Conservation (phyloP, 352 stramenopile species). For the Phytophthora fragariae region DNA sequence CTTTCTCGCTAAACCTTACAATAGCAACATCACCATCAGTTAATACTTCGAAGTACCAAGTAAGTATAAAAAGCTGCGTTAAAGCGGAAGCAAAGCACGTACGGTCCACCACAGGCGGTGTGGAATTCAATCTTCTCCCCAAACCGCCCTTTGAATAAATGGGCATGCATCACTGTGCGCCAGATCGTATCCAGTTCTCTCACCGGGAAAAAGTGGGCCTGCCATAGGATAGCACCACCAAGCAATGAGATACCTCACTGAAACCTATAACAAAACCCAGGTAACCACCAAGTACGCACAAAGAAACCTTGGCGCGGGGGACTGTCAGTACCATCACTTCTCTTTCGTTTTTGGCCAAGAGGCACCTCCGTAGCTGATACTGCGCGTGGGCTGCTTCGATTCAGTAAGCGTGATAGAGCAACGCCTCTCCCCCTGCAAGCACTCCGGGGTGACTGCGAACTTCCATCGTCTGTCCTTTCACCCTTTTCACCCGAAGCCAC, state of each 20-base stretch:
- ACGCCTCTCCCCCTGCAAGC: slow-evolving; percentile 4
- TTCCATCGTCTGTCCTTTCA: background rate
- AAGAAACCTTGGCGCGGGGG: slow-evolving; percentile 40
- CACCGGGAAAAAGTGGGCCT: slow-evolving; percentile 68
- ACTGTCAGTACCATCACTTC: slow-evolving; percentile 17
- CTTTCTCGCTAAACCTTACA: slow-evolving; percentile 59
- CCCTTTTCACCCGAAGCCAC: background rate
- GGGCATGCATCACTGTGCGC: slow-evolving; percentile 67
- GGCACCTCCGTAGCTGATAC: slow-evolving; percentile 5
- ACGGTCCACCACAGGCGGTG: slow-evolving; percentile 59
- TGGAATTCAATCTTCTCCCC: slow-evolving; percentile 74
- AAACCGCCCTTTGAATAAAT: slow-evolving; percentile 67
- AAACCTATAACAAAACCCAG: background rate
- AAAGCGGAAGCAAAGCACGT: slow-evolving; percentile 20
- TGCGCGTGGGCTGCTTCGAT: slow-evolving; percentile 30
- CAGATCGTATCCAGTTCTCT: slow-evolving; percentile 69
- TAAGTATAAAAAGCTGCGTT: background rate
- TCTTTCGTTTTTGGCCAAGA: slow-evolving; percentile 44
- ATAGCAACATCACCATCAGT: background rate
- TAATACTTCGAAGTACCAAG: background rate
- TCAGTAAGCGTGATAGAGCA: slow-evolving; percentile 41
- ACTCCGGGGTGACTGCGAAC: slow-evolving; percentile 6
- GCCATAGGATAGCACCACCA: background rate
- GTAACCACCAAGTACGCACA: slow-evolving; percentile 26
- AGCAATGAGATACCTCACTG: background rate